These are phyloP conservation scores for Omphalea diandra DNA, from an alignment of 441 rosid species.

Conservation along the genomic window DNA sequence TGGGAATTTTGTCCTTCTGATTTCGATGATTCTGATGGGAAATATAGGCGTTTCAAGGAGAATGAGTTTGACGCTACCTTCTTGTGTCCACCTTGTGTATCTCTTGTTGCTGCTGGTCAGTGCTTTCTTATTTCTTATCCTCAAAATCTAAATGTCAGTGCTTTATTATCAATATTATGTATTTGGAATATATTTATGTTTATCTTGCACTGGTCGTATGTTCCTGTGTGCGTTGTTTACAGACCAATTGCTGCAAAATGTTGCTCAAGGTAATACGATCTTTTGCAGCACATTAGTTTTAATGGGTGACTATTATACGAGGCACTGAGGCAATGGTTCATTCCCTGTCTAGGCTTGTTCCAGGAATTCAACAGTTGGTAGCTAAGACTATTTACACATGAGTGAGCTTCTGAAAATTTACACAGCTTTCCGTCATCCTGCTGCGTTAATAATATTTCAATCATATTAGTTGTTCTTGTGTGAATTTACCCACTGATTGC, in stretches of 20 bases:
- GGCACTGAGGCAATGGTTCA: no score
- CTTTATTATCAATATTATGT: not conserved
- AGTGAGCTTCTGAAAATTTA: not conserved
- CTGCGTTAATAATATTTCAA: no score
- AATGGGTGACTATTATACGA: not conserved
- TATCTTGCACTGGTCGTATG: no score
- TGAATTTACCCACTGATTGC: not conserved
- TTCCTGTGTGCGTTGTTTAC: not conserved
- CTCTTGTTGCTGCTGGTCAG: conserved; percentile 51
- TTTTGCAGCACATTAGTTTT: not conserved
- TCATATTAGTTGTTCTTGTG: no score
- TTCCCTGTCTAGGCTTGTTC: not conserved
- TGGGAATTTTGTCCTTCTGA: conserved; percentile 94
- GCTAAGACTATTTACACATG: not conserved
- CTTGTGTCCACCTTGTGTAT: conserved; percentile 52
- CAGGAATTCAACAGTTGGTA: not conserved
- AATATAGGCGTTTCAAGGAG: conserved; percentile 44
- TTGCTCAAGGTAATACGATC: not conserved
- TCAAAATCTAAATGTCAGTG: not conserved
- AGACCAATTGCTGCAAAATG: no score
- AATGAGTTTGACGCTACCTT: conserved; percentile 68
- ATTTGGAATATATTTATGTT: no score
- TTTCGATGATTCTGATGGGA: conserved; percentile 51
- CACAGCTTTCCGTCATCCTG: conserved; percentile 6
- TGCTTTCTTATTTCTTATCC: not conserved